Evolutionary conservation across 176 grass and related monocot genomes (phyloP).

Genomic region (Thalia dealbata): DNA sequence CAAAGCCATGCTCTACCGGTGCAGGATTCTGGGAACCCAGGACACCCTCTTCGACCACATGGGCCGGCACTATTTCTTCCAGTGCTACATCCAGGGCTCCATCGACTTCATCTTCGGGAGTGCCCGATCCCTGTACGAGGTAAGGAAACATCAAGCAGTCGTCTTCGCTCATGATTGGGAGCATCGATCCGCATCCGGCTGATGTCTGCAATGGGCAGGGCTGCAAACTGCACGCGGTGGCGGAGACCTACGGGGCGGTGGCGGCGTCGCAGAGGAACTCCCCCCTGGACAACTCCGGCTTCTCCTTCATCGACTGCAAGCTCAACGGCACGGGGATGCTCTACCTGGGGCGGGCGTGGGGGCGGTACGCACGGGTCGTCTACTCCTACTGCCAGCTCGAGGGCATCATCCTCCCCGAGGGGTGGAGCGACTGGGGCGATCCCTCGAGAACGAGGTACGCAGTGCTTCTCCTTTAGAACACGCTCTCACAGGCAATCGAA

Average conservation of each 20-base stretch:
- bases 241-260: slow-evolving; percentile 71
- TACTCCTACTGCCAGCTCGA: slow-evolving; percentile 73
- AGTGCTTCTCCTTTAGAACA: no score
- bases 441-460: slow-evolving; percentile 57
- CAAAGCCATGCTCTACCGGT: slow-evolving; percentile 71
- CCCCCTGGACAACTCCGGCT: slow-evolving; percentile 53
- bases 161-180: no score
- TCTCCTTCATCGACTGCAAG: slow-evolving; percentile 70
- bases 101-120: slow-evolving; percentile 96
- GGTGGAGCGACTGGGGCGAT: slow-evolving; percentile 92
- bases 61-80: slow-evolving; percentile 65
- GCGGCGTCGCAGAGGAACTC: slow-evolving; percentile 93
- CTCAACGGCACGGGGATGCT: slow-evolving; percentile 74
- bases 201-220: slow-evolving; percentile 26
- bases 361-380: slow-evolving; percentile 57
- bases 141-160: not conserved
- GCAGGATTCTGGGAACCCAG: slow-evolving; percentile 74
- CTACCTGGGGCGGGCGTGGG: slow-evolving; percentile 84
- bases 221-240: slow-evolving; percentile 60
- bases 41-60: slow-evolving; percentile 93
- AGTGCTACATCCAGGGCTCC: slow-evolving; percentile 93
- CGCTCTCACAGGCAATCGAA: not conserved
- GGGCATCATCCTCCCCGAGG: slow-evolving; percentile 61
- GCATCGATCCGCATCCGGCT: no score
- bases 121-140: slow-evolving; percentile 78